Conservation (phyloP, 2,329 filamentous ascomycete genomes). For the Aspergillus ibericus region DNA sequence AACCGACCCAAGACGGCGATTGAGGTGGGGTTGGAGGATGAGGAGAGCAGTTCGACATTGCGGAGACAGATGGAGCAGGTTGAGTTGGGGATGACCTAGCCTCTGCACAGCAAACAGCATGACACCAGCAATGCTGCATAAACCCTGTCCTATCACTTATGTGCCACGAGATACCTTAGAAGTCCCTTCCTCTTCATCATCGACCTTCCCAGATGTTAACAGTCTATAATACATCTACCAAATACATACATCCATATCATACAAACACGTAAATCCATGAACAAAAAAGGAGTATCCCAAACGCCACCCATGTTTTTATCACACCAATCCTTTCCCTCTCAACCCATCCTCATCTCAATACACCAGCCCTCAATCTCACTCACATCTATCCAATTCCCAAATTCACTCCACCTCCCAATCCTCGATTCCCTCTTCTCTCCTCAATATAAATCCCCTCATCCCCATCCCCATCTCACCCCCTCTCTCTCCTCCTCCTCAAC, state of each 20-base stretch:
- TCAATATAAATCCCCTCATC: background rate
- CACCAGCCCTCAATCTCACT: background rate
- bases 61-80: slow-evolving; percentile 52
- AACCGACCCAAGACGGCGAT: slow-evolving; percentile 51
- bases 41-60: slow-evolving; percentile 54
- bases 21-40: slow-evolving; percentile 49
- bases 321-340: background rate
- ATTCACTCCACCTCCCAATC: background rate
- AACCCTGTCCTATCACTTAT: background rate
- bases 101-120: background rate
- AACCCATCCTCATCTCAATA: background rate
- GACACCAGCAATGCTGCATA: too few species aligned
- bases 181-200: too few species aligned
- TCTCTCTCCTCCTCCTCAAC: background rate
- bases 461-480: background rate
- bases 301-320: background rate
- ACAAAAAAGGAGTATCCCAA: background rate
- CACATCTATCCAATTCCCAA: too few species aligned
- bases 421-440: background rate
- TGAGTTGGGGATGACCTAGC: slow-evolving; percentile 32
- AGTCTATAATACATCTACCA: background rate
- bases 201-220: background rate
- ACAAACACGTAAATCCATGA: background rate
- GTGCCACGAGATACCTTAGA: background rate
- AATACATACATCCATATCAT: background rate